Evolutionary conservation across 2,329 filamentous ascomycete genomes (phyloP), one percentile per base, ranked within the genome.

Genomic region (Raffaelea deltoideospora): DNA sequence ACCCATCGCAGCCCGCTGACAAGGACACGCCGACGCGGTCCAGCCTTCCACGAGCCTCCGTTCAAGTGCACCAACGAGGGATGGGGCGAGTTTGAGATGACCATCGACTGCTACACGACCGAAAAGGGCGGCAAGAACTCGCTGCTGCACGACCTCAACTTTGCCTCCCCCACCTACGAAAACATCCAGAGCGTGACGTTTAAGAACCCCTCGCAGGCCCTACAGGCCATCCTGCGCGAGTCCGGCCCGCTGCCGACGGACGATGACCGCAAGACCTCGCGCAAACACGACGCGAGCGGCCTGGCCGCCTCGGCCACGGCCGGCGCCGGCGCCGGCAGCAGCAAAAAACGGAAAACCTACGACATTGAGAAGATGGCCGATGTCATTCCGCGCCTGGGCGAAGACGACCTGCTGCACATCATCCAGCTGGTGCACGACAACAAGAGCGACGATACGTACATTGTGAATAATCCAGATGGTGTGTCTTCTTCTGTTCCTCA

Each of bases 401-500:
- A 98, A 63, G 90, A 98, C 47, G 88, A 96, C 51, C 64, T 98
- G 30, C 67, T 98, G 43, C 83, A 90, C 48, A 85, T 96, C 19
- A 92, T 98, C 42, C 88, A 96, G 63, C 79, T 98, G 73, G 88
- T 98, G 43, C 90, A 96, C 57, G 90, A 98, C 61, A 84, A 95
- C 63, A 96, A 96, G 67, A 78, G 75, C 1, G 74, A 84, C 6
- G 86, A 94, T 45, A 95, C 88, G 1, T 96, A 94, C 61, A 93
- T 88, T 34, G 87, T 93, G 64, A 96, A 95, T 50, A 92, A 98
- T 58, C 74, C 95, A 40, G 90, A 98, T 52, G 81, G 85, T 93
- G 63, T 2, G 42, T 36, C 1, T n/a, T 17, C 63, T 79, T 21
- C 30, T 20, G 8, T 10, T n/a, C 20, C 30, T 33, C n/a, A n/a